phyloP scores from a whole-genome alignment of 441 rosid genomes.

The Brassica balearica region DNA sequence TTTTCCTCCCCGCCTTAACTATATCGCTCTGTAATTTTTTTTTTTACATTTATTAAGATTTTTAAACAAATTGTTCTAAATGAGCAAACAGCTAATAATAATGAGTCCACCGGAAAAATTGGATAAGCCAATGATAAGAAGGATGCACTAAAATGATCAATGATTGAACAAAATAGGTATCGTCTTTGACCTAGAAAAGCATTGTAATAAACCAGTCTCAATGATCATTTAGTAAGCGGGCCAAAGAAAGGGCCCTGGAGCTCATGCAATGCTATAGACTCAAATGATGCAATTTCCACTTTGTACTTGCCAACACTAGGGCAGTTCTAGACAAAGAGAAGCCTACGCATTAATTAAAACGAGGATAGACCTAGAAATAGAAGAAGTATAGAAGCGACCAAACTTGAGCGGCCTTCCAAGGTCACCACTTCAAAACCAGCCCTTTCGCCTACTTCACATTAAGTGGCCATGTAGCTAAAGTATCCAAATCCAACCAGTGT shows the following conservation, averaged over 20 bases:
- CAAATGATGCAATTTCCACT: neutral
- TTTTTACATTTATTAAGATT: neutral
- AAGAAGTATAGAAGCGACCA: neutral
- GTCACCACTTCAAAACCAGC: neutral
- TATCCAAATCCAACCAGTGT: neutral
- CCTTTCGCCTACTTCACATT: neutral
- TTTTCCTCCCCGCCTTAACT: neutral
- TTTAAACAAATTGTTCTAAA: neutral
- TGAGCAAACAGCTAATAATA: neutral
- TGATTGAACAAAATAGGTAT: neutral
- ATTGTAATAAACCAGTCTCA: neutral
- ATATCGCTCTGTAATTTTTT: neutral
- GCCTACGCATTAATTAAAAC: neutral
- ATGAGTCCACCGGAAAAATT: neutral
- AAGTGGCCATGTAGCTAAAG: neutral
- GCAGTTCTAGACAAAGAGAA: neutral
- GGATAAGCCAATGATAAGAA: neutral
- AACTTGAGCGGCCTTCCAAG: neutral
- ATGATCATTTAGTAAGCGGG: neutral
- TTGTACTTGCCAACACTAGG: neutral
- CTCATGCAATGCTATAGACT: neutral
- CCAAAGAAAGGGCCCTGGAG: neutral
- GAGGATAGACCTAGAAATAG: neutral
- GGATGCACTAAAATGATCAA: neutral
- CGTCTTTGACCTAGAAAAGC: conserved; percentile 1